A percentile compares a stretch with the other conserved stretches of the same genome.
These are phyloP conservation scores for Yamadazyma insecticola DNA, from an alignment of 805 yeast species.

Conservation along the genomic window DNA sequence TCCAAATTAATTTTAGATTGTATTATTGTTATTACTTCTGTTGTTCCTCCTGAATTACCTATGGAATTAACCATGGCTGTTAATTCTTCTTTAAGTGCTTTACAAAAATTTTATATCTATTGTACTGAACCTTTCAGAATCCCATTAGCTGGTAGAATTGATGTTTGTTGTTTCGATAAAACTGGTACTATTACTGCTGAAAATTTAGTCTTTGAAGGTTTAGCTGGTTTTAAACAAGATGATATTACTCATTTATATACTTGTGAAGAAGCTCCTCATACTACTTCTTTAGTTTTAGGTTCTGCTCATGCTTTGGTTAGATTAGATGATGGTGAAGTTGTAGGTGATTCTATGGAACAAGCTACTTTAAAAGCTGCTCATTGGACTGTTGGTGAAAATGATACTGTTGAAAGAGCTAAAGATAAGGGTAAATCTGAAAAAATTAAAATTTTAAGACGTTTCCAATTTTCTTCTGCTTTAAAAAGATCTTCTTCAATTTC, in stretches of 20 bases:
- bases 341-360: constrained; percentile 99
- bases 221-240: constrained; percentile 68
- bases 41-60: constrained; percentile 98
- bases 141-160: constrained; percentile 96
- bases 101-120: constrained; percentile 82
- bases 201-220: constrained; percentile 92
- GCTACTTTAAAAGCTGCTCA: constrained; percentile 85
- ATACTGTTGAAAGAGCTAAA: constrained; percentile 50
- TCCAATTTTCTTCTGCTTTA: constrained; percentile 93
- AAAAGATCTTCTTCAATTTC: constrained; percentile 93
- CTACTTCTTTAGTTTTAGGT: constrained; percentile 73
- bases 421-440: constrained; percentile 35
- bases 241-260: constrained; percentile 53
- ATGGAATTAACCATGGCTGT: constrained; percentile 99
- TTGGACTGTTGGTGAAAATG: constrained; percentile 80
- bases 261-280: constrained; percentile 60
- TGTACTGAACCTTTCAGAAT: constrained; percentile 99
- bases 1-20: constrained; percentile 92
- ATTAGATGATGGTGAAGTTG: constrained; percentile 93
- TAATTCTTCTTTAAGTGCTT: constrained; percentile 81
- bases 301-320: constrained; percentile 95
- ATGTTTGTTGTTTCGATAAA: constrained; percentile 97
- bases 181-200: constrained; percentile 98
- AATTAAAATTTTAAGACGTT: constrained; percentile 79
- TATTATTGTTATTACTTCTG: constrained; percentile 92